Evolutionary conservation across 2,329 filamentous ascomycete genomes (phyloP).

Genomic region (Aspergillus pseudoterreus): DNA sequence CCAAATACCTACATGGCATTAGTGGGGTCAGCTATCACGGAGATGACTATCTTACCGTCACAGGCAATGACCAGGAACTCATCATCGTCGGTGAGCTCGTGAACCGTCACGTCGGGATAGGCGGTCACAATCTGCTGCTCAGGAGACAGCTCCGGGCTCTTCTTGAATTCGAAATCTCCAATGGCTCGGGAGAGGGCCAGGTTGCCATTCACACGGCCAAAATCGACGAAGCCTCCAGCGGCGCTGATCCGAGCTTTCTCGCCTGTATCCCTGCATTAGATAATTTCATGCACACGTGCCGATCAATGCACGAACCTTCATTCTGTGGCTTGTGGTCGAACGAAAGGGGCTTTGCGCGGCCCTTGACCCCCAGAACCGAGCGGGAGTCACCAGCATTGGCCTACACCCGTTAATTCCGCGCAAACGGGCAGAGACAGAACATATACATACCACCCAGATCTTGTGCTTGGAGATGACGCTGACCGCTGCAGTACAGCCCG

Average conservation of each 20-base stretch:
- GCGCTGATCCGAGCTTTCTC: conserved; percentile 96
- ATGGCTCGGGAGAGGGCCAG: conserved; percentile 94
- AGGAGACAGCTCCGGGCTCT: conserved; percentile 93
- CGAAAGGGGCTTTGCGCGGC: conserved; percentile 94
- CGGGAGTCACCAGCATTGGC: conserved; percentile 96
- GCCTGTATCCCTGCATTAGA: conserved; percentile 49
- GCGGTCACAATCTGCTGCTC: conserved; percentile 98
- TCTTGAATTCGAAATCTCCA: conserved; percentile 99
- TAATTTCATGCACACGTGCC: neutral
- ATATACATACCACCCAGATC: conserved; percentile 80
- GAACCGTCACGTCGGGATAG: conserved; percentile 87
- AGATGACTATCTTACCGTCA: conserved; percentile 60
- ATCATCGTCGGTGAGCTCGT: conserved; percentile 87
- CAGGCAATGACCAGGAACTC: conserved; percentile 93
- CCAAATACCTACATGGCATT: conserved; percentile 76
- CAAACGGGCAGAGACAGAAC: neutral
- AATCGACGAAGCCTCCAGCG: conserved; percentile 96
- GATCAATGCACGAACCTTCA: conserved; percentile 61
- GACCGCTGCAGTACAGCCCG: conserved; percentile 93
- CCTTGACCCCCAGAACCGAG: conserved; percentile 92
- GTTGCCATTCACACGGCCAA: conserved; percentile 97
- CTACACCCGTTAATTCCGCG: conserved; percentile 46
- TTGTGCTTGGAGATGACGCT: conserved; percentile 84
- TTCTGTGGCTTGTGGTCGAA: conserved; percentile 99
- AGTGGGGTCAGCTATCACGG: neutral